Percentiles rank a stretch among this genome's conserved stretches.
Evolutionary conservation across 75 land plant genomes (phyloP).

Genomic region (Picea glauca): DNA sequence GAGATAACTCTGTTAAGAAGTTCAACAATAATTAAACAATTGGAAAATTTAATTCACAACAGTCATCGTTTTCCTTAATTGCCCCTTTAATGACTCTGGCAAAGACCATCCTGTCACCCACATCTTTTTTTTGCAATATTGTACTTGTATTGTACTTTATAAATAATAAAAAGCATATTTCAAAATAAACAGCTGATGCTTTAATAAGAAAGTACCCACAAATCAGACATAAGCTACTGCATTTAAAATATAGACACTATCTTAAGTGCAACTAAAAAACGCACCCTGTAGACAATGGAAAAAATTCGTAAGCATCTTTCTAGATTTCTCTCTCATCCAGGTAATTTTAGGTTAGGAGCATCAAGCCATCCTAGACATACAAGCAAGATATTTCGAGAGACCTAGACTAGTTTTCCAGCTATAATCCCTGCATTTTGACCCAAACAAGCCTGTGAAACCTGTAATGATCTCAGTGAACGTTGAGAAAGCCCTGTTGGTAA

Average conservation of each 20-base stretch:
- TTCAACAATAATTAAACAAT: not conserved
- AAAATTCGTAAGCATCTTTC: not conserved
- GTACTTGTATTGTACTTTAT: too few species aligned
- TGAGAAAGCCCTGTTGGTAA: not conserved
- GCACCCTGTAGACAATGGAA: not conserved
- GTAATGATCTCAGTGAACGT: not conserved
- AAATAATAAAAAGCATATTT: too few species aligned
- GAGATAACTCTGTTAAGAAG: not conserved
- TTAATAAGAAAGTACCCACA: not conserved
- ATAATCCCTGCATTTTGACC: not conserved
- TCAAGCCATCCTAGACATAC: not conserved
- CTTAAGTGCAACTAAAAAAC: not conserved
- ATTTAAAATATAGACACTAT: not conserved
- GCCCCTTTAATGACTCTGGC: too few species aligned
- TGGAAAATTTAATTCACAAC: too few species aligned
- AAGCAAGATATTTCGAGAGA: not conserved
- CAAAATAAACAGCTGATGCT: not conserved
- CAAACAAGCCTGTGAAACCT: not conserved
- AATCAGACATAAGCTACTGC: not conserved
- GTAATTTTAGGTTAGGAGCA: not conserved
- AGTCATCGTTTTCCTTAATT: too few species aligned
- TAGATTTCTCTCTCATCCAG: not conserved
- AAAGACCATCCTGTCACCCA: too few species aligned
- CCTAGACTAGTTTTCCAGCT: not conserved
- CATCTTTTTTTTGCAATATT: too few species aligned